phyloP scores from a whole-genome alignment of 2,329 filamentous ascomycete genomes.

The Arthrinium phaeospermum region DNA sequence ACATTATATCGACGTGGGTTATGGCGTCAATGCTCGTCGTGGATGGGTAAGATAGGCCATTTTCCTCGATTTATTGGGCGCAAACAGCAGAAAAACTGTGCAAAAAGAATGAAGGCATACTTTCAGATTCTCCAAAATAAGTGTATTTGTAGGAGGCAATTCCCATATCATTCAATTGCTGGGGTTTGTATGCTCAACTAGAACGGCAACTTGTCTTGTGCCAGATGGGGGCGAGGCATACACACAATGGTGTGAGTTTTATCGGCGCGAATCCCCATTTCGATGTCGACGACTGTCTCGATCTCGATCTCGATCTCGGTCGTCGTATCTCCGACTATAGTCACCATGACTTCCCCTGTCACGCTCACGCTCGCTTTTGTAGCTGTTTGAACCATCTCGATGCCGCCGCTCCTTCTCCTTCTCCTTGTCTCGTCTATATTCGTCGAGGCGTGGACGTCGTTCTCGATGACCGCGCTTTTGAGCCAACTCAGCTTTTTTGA shows the following conservation, averaged over 20 bases:
- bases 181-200: not conserved
- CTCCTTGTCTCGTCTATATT: slow-evolving; percentile 53
- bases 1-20: not conserved
- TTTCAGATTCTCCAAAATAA: not conserved
- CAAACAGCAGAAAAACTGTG: not conserved
- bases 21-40: not conserved
- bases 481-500: slow-evolving; percentile 67
- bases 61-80: not conserved
- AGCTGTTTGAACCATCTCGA: slow-evolving; percentile 47
- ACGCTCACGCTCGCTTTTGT: slow-evolving; percentile 53
- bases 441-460: slow-evolving; percentile 52
- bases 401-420: slow-evolving; percentile 50
- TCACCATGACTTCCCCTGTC: slow-evolving; percentile 33
- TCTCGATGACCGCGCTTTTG: slow-evolving; percentile 47
- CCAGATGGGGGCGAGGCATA: not conserved
- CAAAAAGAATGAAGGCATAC: not conserved
- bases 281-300: slow-evolving; percentile 30
- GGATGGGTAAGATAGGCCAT: not conserved
- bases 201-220: not conserved
- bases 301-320: slow-evolving; percentile 42
- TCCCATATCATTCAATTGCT: not conserved
- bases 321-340: slow-evolving; percentile 22
- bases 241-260: not conserved
- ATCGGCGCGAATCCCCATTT: slow-evolving; percentile 30
- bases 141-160: not conserved